phyloP scores from a whole-genome alignment of 805 yeast genomes.

The Candida morakotiae region DNA sequence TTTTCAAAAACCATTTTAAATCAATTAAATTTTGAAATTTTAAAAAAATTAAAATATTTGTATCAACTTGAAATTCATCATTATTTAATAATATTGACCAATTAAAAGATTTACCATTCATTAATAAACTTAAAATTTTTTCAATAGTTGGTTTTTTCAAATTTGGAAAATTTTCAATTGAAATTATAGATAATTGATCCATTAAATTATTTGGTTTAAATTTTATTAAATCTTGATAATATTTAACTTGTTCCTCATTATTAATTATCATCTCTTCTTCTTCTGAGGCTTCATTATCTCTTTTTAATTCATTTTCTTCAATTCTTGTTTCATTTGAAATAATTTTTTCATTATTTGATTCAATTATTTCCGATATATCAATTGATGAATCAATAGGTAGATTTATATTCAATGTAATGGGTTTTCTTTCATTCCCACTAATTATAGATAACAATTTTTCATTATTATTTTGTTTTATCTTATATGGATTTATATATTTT shows the following conservation, averaged over 20 bases:
- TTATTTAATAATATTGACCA: constrained; percentile 35
- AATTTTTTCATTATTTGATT: constrained; percentile 1
- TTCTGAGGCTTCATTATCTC: not conserved
- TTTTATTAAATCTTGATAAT: constrained; percentile 21
- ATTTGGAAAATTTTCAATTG: constrained; percentile 31
- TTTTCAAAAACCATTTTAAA: constrained; percentile 11
- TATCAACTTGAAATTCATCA: constrained; percentile 23
- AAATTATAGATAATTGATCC: constrained; percentile 31
- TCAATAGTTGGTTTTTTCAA: constrained; percentile 27
- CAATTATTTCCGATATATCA: constrained; percentile 14
- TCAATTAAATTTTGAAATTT: constrained; percentile 19
- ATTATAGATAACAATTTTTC: constrained; percentile 11
- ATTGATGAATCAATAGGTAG: constrained; percentile 15
- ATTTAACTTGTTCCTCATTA: constrained; percentile 13
- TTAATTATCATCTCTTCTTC: constrained; percentile 7
- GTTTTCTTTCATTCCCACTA: constrained; percentile 5
- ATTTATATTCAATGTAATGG: constrained; percentile 1
- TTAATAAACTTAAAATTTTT: constrained; percentile 21
- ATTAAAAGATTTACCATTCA: constrained; percentile 13
- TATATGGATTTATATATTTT: constrained; percentile 10
- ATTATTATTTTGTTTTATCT: constrained; percentile 6
- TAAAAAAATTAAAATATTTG: constrained; percentile 28
- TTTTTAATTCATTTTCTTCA: no score
- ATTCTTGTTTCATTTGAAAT: not conserved
- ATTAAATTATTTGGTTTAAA: constrained; percentile 30